Base-by-base conservation (phyloP, 495 filamentous ascomycete genomes). In the Penicillium daleae region DNA sequence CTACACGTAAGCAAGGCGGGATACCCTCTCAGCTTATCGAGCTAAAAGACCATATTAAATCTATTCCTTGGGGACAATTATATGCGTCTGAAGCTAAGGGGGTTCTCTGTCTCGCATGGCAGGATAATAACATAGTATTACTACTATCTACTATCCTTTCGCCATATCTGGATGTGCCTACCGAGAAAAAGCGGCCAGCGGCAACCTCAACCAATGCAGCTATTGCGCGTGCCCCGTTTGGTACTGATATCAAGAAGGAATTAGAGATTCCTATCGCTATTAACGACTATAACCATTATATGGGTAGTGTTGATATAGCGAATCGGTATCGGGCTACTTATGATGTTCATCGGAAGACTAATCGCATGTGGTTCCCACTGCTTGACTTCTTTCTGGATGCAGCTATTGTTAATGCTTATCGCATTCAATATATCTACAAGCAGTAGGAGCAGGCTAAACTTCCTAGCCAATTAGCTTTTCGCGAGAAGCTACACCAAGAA, bases 51-150 rank as follows among this genome's bases (percentile, higher is more conserved):
- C n/a, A 48, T 22, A 22, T 48, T 22, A 48, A 48, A 22, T 2
- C 22, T 2, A 48, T 48, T n/a, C n/a, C 1, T 1, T 48, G 6
- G 44, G 44, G 44, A 4, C 21, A 6, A 4, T 22, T 48, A 48
- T 48, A 48, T 22, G 6, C n/a, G 13, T 48, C 44, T 3, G n/a
- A 48, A 48, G 44, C 10, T 6, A 2, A 26, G 9, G 44, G 44
- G 22, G 9, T 48, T 21, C 44, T 48, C 17, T 48, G n/a, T 21
- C 2, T 48, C 22, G n/a, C n/a, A 10, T 48, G 13, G 44, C n/a
- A 48, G 44, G 44, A 48, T 48, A 48, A 48, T 24, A 48, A 48
- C 22, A 48, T 48, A 48, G 44, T 48, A 48, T 13, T 48, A 24
- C 10, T 48, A 48, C 44, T 48, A 48, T 48, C 44, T 48, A 24